Base-by-base conservation (phyloP, 1,139 yeast species). In the Saccharomycopsis hybrid region DNA sequence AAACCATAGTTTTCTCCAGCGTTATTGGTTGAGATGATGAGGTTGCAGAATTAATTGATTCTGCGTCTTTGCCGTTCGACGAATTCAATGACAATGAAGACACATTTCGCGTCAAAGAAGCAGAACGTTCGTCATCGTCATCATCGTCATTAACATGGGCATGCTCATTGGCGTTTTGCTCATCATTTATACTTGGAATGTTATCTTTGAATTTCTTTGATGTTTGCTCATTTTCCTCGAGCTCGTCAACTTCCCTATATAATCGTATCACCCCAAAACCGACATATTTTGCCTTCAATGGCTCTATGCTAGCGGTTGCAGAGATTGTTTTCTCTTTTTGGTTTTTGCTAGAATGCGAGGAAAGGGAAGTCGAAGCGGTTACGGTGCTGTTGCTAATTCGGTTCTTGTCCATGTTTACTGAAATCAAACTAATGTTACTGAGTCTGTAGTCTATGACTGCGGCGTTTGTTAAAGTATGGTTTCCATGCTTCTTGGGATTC, bases 261-360 rank as follows among this genome's bases (percentile, higher is more conserved):
- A 87, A 65, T 49, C 86, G 71, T 9, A 87, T 77, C 5, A 83
- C 78, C 0, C 96, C 96, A 51, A 78, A 70, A 1, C 95, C 95
- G 51, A 85, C 60, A 59, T 80, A 76, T 50, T 69, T 70, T 9
- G 84, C 85, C 57, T 69, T 74, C 30, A 82, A 63, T 2, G 81
- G 82, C 61, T 76, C 82, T 38, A 63, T 60, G 29, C 58, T 41
- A n/a, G 29, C 8, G 18, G 11, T 11, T 8, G 39, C 9, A 27
- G 27, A 5, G 5, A 35, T 13, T 9, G 32, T 44, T n/a, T 13
- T 13, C 13, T 9, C 39, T 5, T 13, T 9, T 9, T 5, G 5
- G 39, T 13, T 8, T n/a, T n/a, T n/a, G n/a, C n/a, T n/a, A n/a
- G n/a, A n/a, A n/a, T n/a, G n/a, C 18, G 39, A 36, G 39, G 18